A percentile compares a stretch with the other conserved stretches of the same genome.
Evolutionary conservation across 345 rosid genomes (phyloP).

Genomic region (Ceriops zippeliana): DNA sequence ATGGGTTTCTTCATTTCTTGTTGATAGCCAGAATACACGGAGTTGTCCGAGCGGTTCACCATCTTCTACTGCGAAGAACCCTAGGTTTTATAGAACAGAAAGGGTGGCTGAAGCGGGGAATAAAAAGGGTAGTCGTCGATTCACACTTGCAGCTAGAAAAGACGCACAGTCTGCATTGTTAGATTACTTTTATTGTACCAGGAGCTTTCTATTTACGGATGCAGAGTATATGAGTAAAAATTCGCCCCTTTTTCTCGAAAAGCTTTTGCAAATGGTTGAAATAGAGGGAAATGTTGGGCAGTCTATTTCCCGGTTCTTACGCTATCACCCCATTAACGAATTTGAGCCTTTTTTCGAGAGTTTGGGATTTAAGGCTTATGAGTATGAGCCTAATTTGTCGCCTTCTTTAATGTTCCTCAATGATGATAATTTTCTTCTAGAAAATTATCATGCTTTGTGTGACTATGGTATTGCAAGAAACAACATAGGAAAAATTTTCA

Average conservation of each 20-base stretch:
- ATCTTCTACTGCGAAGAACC: slow-evolving; percentile 28
- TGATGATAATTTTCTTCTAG: slow-evolving; percentile 57
- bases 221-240: slow-evolving; percentile 76
- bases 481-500: slow-evolving; percentile 58
- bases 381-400: slow-evolving; percentile 40
- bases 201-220: slow-evolving; percentile 51
- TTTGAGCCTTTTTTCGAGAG: slow-evolving; percentile 90
- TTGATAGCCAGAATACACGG: slow-evolving; percentile 25
- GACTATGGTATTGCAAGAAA: slow-evolving; percentile 52
- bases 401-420: slow-evolving; percentile 49
- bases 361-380: slow-evolving; percentile 53
- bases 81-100: slow-evolving; percentile 42
- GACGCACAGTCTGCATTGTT: slow-evolving; percentile 63
- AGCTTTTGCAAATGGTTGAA: slow-evolving; percentile 38
- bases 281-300: slow-evolving; percentile 32
- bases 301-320: slow-evolving; percentile 46
- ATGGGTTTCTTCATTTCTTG: slow-evolving; percentile 37
- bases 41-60: slow-evolving; percentile 17
- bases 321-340: slow-evolving; percentile 79
- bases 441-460: slow-evolving; percentile 62
- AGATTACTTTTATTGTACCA: slow-evolving; percentile 65
- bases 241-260: slow-evolving; percentile 48
- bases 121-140: slow-evolving; percentile 16
- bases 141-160: slow-evolving; percentile 31
- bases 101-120: neutral